Percentiles rank a stretch among this genome's conserved stretches.
phyloP scores from a whole-genome alignment of 2,329 filamentous ascomycete species.

The Pseudogymnoascus verrucosus region DNA sequence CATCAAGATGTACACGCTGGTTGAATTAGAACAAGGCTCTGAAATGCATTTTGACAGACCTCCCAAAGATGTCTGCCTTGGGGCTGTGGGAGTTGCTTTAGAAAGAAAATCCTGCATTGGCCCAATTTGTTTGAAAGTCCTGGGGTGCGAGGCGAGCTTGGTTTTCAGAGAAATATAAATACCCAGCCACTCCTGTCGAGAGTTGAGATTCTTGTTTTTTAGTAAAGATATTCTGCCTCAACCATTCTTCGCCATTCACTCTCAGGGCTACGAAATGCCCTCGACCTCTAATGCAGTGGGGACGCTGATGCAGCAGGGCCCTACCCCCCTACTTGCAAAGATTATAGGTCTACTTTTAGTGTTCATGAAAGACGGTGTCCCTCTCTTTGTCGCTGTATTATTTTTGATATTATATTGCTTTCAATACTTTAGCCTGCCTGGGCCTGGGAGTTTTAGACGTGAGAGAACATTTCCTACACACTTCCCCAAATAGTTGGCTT shows the following conservation, averaged over 20 bases:
- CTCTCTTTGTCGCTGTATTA: background rate
- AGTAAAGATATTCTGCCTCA: background rate
- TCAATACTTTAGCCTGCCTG: background rate
- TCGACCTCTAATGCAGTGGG: background rate
- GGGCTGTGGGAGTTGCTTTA: background rate
- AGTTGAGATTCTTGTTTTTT: background rate
- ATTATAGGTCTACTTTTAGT: background rate
- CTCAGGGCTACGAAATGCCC: background rate
- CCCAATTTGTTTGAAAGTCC: background rate
- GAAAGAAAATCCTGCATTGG: background rate
- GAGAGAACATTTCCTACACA: background rate
- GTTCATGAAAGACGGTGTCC: background rate
- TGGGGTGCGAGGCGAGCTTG: background rate
- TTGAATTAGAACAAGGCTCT: background rate
- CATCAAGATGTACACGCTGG: background rate
- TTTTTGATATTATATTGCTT: background rate
- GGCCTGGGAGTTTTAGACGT: background rate
- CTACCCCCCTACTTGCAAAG: background rate
- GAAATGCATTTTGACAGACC: background rate
- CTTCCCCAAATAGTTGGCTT: background rate
- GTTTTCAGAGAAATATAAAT: background rate
- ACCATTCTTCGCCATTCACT: background rate
- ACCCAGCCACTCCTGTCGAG: background rate
- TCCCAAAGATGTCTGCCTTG: background rate
- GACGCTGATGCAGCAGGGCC: background rate